phyloP scores from a whole-genome alignment of 371 early-diverging fungal genomes.

The Mortierella sp. region DNA sequence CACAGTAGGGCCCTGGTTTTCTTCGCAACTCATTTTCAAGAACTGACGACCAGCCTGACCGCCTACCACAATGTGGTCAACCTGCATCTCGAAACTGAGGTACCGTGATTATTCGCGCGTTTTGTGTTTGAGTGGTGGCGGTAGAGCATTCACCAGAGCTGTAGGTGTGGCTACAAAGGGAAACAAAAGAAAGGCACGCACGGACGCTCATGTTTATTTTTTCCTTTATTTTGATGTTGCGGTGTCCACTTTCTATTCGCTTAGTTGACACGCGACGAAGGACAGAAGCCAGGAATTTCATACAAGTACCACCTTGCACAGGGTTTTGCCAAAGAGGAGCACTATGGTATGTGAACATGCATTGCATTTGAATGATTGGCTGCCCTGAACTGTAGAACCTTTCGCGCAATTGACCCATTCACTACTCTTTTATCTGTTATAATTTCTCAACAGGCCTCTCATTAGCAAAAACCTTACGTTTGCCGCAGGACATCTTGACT shows the following conservation, averaged over 20 bases:
- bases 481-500: conserved; percentile 56
- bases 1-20: conserved; percentile 72
- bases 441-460: conserved; percentile 55
- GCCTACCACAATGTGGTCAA: conserved; percentile 77
- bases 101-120: conserved; percentile 16
- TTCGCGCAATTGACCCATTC: neutral
- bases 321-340: conserved; percentile 56
- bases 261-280: conserved; percentile 17
- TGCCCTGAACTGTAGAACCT: neutral
- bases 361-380: neutral
- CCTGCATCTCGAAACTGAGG: conserved; percentile 71
- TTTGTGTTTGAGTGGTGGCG: neutral
- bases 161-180: no score
- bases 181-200: neutral
- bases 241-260: neutral
- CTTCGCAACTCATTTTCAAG: conserved; percentile 81
- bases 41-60: conserved; percentile 64
- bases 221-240: neutral
- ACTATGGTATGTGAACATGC: conserved; percentile 59
- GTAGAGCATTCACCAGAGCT: no score
- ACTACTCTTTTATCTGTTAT: neutral
- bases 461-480: conserved; percentile 64
- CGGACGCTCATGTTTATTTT: neutral
- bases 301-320: conserved; percentile 64
- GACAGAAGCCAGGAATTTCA: conserved; percentile 46